A percentile compares a stretch with the other conserved stretches of the same genome.
Conservation (phyloP, 768 basidiomycete genomes). For the Gyrodon lividus region DNA sequence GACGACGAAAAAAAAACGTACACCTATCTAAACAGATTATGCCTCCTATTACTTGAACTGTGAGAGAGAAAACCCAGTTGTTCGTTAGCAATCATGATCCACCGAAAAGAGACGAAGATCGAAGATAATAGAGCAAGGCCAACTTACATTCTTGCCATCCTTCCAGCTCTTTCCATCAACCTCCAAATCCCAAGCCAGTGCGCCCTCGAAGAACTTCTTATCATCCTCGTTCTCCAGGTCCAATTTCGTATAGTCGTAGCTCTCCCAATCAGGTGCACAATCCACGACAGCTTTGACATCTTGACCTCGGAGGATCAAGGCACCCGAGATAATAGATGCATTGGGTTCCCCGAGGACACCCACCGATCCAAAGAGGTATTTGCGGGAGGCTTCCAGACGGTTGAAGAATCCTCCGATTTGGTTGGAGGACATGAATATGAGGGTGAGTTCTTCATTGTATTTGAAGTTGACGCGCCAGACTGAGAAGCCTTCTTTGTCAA, state of each 20-base stretch:
- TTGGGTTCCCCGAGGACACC: slow-evolving; percentile 85
- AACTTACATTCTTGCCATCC: slow-evolving; percentile 85
- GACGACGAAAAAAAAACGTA: slow-evolving; percentile 23
- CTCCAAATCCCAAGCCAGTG: slow-evolving; percentile 91
- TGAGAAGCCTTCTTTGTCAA: slow-evolving; percentile 87
- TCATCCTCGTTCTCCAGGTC: slow-evolving; percentile 72
- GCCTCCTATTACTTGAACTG: slow-evolving; percentile 23
- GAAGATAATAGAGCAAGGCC: not conserved
- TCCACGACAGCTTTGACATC: slow-evolving; percentile 69
- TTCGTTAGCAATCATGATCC: not conserved
- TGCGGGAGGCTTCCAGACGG: slow-evolving; percentile 94
- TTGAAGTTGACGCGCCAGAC: slow-evolving; percentile 94
- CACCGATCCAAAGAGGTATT: slow-evolving; percentile 92
- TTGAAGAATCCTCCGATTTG: slow-evolving; percentile 96
- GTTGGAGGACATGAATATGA: slow-evolving; percentile 93
- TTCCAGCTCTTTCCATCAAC: slow-evolving; percentile 87
- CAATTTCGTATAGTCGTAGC: slow-evolving; percentile 76
- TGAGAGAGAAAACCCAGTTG: not conserved
- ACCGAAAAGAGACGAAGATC: not conserved
- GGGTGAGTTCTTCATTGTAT: slow-evolving; percentile 92
- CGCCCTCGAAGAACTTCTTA: slow-evolving; percentile 89
- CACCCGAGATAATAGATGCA: slow-evolving; percentile 80
- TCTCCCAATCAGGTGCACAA: slow-evolving; percentile 90
- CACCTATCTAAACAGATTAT: slow-evolving; percentile 21
- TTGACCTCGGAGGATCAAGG: slow-evolving; percentile 78